Conservation (phyloP, 192 early-diverging fungal species). For the Podila epicladia region DNA sequence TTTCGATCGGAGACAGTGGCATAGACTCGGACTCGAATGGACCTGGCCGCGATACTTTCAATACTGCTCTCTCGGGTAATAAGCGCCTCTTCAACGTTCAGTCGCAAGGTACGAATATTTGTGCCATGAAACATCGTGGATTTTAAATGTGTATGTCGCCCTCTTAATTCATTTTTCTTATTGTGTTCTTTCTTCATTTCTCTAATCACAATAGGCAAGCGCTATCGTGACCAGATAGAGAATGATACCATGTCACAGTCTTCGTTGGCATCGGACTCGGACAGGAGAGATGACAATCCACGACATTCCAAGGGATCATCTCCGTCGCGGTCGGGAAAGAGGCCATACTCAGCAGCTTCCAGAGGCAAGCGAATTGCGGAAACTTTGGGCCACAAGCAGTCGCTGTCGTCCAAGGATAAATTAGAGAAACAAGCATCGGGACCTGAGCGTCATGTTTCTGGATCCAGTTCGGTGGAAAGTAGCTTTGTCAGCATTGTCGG, state of each 20-base stretch:
- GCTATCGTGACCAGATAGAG: conserved; percentile 10
- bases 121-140: too few species aligned
- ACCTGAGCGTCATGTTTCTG: not conserved
- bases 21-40: conserved; percentile 51
- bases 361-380: conserved; percentile 33
- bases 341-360: conserved; percentile 35
- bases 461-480: conserved; percentile 36
- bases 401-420: not conserved
- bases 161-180: not conserved
- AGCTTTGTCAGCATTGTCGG: conserved; percentile 49
- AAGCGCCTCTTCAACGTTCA: conserved; percentile 5
- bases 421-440: not conserved
- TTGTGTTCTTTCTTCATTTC: too few species aligned
- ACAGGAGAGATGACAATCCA: conserved; percentile 1
- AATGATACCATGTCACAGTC: conserved; percentile 13
- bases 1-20: conserved; percentile 48
- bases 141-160: not conserved
- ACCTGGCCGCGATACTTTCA: conserved; percentile 6
- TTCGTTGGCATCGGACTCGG: conserved; percentile 31
- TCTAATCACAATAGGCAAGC: conserved; percentile 11
- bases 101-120: conserved; percentile 11
- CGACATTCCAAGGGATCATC: not conserved
- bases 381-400: not conserved
- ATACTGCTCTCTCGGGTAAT: not conserved
- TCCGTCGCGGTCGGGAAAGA: conserved; percentile 21